Percentiles rank a stretch among this genome's conserved stretches.
Evolutionary conservation across 345 rosid genomes (phyloP).

Genomic region (Acer yangbiense): DNA sequence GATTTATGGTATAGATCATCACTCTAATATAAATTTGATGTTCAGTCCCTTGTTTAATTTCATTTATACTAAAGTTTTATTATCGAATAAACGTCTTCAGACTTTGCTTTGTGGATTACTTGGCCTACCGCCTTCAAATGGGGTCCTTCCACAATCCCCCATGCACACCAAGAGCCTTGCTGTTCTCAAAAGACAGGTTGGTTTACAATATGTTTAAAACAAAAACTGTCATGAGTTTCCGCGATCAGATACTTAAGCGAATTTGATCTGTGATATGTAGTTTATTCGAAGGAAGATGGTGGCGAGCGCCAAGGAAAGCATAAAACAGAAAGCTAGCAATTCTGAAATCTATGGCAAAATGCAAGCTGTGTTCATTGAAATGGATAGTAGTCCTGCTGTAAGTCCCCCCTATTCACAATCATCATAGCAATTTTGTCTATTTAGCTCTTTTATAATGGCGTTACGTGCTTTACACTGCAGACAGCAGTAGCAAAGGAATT

Average conservation of each 20-base stretch:
- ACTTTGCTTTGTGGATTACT: slow-evolving; percentile 80
- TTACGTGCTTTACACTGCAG: slow-evolving; percentile 26
- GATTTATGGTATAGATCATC: slow-evolving; percentile 52
- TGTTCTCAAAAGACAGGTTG: slow-evolving; percentile 68
- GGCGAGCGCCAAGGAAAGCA: slow-evolving; percentile 73
- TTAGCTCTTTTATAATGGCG: not conserved
- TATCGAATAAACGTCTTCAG: slow-evolving; percentile 33
- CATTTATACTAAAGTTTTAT: not conserved
- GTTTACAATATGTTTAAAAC: not conserved
- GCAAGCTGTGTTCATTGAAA: slow-evolving; percentile 69
- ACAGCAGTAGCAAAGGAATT: slow-evolving; percentile 55
- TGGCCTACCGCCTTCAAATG: slow-evolving; percentile 84
- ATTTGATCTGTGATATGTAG: slow-evolving; percentile 31
- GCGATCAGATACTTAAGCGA: slow-evolving; percentile 10
- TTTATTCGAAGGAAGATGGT: slow-evolving; percentile 70
- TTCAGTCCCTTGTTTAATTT: not conserved
- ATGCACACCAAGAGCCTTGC: slow-evolving; percentile 94
- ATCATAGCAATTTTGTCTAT: not conserved
- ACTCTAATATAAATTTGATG: slow-evolving; percentile 4
- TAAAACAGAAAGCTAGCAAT: slow-evolving; percentile 52
- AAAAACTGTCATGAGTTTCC: not conserved
- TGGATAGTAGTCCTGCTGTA: slow-evolving; percentile 58
- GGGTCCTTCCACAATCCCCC: slow-evolving; percentile 94
- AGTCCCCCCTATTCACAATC: slow-evolving; percentile 23
- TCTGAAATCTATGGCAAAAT: slow-evolving; percentile 67